Evolutionary conservation across 352 stramenopile species (phyloP), one percentile per base, ranked within the genome.

Genomic region (Phytophthora pistaciae): DNA sequence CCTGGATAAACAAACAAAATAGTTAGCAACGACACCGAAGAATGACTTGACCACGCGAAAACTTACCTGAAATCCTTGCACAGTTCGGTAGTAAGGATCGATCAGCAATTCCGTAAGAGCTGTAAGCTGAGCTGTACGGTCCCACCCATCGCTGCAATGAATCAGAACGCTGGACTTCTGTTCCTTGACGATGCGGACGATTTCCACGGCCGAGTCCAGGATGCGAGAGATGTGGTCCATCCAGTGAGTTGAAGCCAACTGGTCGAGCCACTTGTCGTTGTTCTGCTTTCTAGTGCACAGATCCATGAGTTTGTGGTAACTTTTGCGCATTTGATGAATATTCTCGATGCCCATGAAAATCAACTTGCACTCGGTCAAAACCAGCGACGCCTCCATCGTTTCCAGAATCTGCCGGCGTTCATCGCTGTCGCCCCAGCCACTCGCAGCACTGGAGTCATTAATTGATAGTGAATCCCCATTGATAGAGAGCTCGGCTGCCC

Each of bases 91-190:
- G 74, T 93, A 95, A 20, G 93, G 86, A 66, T 98, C 94, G 27
- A 98, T 82, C 70, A 98, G 82, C 21, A 98, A 60, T 70, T 97
- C 79, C 3, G 91, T 80, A 9, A 98, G 75, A 7, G 76, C 79
- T 60, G 84, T 91, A 18, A 98, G 76, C 60, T 98, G 93, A n/a
- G 93, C 70, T 14, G 93, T 98, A 10, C 94, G 87, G 60, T 99
- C 98, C 98, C 98, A 99, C 4, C 98, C 98, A 65, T 99, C 97
- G 57, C 93, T 99, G 75, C 98, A 99, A 75, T 99, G 98, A 60
- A 99, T 86, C 38, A 99, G 74, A 18, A 99, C 95, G 18, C 97
- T 98, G 3, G 93, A 96, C 71, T 90, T 90, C 21, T 94, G 76
- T 25, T 90, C 77, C 20, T 93, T 88, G 23, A 96, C 72, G n/a